phyloP scores from a whole-genome alignment of 2,329 filamentous ascomycete species.

The Alternaria infectoria region DNA sequence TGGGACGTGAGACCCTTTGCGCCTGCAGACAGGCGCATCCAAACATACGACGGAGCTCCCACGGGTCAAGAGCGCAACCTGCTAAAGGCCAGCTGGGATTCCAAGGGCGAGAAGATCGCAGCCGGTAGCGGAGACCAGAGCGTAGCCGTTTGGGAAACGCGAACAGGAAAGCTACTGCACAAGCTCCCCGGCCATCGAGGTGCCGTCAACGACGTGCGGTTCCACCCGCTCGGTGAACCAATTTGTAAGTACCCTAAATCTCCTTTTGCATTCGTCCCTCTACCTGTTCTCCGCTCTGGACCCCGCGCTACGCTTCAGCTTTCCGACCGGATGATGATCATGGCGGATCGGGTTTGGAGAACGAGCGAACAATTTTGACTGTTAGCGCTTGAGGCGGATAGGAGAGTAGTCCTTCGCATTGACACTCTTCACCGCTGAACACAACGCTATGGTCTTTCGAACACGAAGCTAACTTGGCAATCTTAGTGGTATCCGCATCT shows the following conservation, averaged over 20 bases:
- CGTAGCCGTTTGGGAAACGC: conserved; percentile 87
- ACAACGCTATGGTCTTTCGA: background rate
- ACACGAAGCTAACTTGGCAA: conserved; percentile 38
- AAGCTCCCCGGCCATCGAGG: conserved; percentile 96
- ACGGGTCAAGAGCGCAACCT: conserved; percentile 90
- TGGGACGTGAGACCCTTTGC: conserved; percentile 98
- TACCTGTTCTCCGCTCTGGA: background rate
- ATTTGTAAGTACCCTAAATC: conserved; percentile 70
- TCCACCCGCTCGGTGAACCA: conserved; percentile 82
- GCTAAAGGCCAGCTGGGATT: conserved; percentile 87
- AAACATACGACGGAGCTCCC: conserved; percentile 90
- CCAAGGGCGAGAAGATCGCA: conserved; percentile 82
- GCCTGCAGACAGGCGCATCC: conserved; percentile 81
- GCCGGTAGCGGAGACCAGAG: conserved; percentile 90
- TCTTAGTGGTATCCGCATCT: conserved; percentile 80
- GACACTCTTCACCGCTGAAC: conserved; percentile 11
- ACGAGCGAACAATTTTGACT: background rate
- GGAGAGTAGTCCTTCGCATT: background rate
- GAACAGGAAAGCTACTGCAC: conserved; percentile 88
- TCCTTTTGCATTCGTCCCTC: background rate
- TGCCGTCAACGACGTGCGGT: conserved; percentile 92
- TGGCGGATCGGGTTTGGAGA: background rate
- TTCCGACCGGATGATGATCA: background rate
- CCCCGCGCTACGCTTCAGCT: background rate
- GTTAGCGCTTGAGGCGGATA: background rate